These are phyloP conservation scores for Sistotremastrum suecicum DNA, from an alignment of 768 basidiomycete genomes.

Conservation along the genomic window DNA sequence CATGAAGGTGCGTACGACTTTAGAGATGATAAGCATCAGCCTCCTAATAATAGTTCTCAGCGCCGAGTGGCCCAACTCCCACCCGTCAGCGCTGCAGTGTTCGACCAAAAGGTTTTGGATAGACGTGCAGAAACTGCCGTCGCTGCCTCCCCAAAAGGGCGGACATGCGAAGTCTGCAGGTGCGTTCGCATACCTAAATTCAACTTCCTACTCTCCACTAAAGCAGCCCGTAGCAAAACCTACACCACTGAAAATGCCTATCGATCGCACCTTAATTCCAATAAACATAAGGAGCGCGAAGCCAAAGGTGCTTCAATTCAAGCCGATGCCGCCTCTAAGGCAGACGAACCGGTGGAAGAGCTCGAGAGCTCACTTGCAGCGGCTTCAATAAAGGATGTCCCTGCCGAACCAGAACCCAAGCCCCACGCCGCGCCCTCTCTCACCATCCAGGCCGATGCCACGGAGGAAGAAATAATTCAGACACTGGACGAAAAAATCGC, in stretches of 20 bases:
- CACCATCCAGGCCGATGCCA: constrained; percentile 22
- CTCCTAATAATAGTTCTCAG: constrained; percentile 9
- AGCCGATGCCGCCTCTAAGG: constrained; percentile 3
- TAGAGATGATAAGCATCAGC: not conserved
- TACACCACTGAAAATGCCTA: constrained; percentile 88
- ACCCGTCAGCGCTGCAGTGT: constrained; percentile 62
- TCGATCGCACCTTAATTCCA: constrained; percentile 74
- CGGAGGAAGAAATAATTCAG: constrained; percentile 32
- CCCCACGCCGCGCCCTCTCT: constrained; percentile 7
- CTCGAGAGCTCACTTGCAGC: constrained; percentile 8
- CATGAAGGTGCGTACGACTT: constrained; percentile 43
- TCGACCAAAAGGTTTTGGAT: constrained; percentile 82
- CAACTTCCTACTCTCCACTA: constrained; percentile 1
- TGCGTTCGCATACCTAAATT: constrained; percentile 25
- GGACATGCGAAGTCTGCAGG: constrained; percentile 73
- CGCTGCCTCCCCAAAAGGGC: constrained; percentile 41
- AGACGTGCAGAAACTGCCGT: constrained; percentile 63
- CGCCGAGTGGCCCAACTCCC: constrained; percentile 83
- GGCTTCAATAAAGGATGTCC: constrained; percentile 4
- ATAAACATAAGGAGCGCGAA: constrained; percentile 76
- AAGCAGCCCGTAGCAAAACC: constrained; percentile 45
- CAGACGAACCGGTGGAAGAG: constrained; percentile 5
- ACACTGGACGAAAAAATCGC: constrained; percentile 67
- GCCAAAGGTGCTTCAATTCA: constrained; percentile 26
- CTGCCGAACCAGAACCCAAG: constrained; percentile 1